Base-by-base conservation (phyloP, 148 eudicot species). In the Fallopia convolvulus region DNA sequence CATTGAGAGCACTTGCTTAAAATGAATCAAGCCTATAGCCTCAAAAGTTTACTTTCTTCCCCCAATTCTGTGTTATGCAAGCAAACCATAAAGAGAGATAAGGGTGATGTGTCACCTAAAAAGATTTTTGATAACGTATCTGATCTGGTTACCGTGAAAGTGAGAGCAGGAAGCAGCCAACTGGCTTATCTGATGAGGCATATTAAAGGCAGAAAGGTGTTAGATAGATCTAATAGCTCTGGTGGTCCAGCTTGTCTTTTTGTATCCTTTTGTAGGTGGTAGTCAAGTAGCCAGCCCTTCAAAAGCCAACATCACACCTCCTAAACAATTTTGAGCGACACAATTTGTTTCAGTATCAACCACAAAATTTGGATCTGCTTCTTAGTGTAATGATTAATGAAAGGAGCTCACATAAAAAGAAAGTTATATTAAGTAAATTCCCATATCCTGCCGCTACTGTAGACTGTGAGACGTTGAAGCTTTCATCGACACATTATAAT, bases 181-280 rank as follows among this genome's bases (percentile, higher is more conserved):
- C 70, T 63, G 70, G 70, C 70, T 63, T 63, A 63, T 63, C 40
- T 32, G 26, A 11, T 63, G 36, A 30, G 4, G 70, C 70, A 32
- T 63, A 26, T 63, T 63, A 63, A 63, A n/a, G 36, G 18, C 70
- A 63, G 40, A 63, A 63, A 63, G 70, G 70, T 63, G 70, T 63
- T 63, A 63, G 70, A 63, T 63, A 63, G 70, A 63, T 23, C 66
- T 63, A 63, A 30, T 14, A 63, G 39, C 39, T 32, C 6, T 9
- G 66, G 66, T 60, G 70, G 7, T 30, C 70, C 40, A 12, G 17
- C 17, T 8, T 32, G 13, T 13, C 6, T 32, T 12, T 63, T 63
- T 30, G 70, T 63, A 63, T 26, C 70, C 39, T n/a, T 58, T 2
- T 20, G 18, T 12, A 30, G 15, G 70, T 63, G 70, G 70, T 11